These are phyloP conservation scores for Adiantum capillusveneris DNA, from an alignment of 75 land plant species.

Conservation along the genomic window DNA sequence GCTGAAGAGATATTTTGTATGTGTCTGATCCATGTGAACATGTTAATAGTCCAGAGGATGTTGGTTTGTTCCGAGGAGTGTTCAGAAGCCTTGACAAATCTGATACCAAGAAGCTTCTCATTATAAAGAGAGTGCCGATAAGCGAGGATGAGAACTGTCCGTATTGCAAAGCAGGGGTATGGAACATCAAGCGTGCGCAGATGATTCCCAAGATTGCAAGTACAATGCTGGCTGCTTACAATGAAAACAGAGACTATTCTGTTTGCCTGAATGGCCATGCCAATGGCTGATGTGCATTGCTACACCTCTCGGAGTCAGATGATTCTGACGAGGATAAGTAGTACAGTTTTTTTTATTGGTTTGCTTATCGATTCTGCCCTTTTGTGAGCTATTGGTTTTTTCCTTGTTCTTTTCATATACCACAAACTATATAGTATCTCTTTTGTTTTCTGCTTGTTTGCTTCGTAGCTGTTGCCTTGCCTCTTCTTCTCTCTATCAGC, in stretches of 20 bases:
- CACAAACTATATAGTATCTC: no score
- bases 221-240: conserved; percentile 41
- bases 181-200: conserved; percentile 55
- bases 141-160: conserved; percentile 22
- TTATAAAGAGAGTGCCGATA: no score
- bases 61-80: conserved; percentile 58
- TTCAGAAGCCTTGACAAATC: conserved; percentile 35
- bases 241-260: conserved; percentile 48
- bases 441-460: no score
- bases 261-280: conserved; percentile 62
- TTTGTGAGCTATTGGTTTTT: no score
- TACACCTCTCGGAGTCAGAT: conserved; percentile 41
- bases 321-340: no score
- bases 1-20: conserved; percentile 54
- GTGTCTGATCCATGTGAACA: conserved; percentile 84
- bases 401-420: no score
- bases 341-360: no score
- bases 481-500: no score
- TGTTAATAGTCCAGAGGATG: conserved; percentile 17
- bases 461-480: no score
- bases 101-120: conserved; percentile 21
- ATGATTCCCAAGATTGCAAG: conserved; percentile 49
- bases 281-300: conserved; percentile 48
- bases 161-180: conserved; percentile 50
- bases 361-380: no score